These are phyloP conservation scores for Solanum hybrid DNA, from an alignment of 305 asterid species.

Conservation along the genomic window DNA sequence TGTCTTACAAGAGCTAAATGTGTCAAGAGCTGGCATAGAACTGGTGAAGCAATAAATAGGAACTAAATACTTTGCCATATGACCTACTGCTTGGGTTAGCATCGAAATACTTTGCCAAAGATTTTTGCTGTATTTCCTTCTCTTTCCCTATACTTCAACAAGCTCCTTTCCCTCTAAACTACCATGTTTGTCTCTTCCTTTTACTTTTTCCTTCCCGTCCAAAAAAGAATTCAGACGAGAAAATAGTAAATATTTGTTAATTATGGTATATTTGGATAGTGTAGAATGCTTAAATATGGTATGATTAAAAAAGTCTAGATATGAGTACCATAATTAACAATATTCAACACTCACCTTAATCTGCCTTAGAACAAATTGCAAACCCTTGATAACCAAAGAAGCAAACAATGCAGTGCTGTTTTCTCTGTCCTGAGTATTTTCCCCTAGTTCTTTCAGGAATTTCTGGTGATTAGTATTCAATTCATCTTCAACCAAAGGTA, in stretches of 20 bases:
- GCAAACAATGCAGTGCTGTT: not conserved
- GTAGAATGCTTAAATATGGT: not conserved
- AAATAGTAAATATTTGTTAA: not conserved
- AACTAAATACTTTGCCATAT: not conserved
- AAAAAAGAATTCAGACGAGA: not conserved
- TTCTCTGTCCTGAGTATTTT: conserved; percentile 9
- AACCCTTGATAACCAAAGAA: conserved; percentile 11
- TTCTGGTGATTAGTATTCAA: conserved; percentile 9
- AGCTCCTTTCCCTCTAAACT: not conserved
- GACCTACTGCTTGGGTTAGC: not conserved
- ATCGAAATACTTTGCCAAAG: not conserved
- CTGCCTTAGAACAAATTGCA: conserved; percentile 15
- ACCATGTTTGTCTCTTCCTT: not conserved
- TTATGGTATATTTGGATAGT: not conserved
- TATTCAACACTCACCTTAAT: conserved; percentile 14
- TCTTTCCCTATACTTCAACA: not conserved
- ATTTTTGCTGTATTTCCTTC: not conserved
- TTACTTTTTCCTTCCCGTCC: not conserved
- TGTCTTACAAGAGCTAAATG: not conserved
- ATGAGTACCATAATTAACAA: not conserved
- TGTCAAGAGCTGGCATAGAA: not conserved
- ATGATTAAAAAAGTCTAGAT: not conserved
- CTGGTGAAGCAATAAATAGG: not conserved
- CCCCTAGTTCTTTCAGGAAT: conserved; percentile 10
- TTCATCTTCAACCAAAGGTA: conserved; percentile 16